phyloP scores from a whole-genome alignment of 169 alveolate genomes.

The Cryptosporidium sp. region DNA sequence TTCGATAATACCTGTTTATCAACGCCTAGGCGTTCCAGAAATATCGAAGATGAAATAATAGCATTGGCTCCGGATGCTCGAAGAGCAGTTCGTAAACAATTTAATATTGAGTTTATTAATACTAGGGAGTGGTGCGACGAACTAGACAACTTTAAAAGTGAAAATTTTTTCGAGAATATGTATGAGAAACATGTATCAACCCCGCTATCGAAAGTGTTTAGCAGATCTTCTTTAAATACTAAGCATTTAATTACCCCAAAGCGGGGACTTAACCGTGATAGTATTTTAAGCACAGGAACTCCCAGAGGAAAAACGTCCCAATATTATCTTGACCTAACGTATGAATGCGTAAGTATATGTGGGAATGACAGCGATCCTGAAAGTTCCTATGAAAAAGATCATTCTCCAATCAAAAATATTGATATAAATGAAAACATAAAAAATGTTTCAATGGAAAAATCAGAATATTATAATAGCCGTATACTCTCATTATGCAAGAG shows the following conservation, averaged over 20 bases:
- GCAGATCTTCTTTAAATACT: slow-evolving; percentile 1
- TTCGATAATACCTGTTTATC: slow-evolving; percentile 1
- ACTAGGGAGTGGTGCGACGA: not conserved
- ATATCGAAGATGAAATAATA: slow-evolving; percentile 17
- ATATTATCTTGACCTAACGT: slow-evolving; percentile 4
- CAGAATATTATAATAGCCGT: not conserved
- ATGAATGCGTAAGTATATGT: slow-evolving; percentile 3
- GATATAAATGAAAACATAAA: not conserved
- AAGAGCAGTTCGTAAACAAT: slow-evolving; percentile 16
- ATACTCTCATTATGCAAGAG: slow-evolving; percentile 18
- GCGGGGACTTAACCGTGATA: slow-evolving; percentile 11
- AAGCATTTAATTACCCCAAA: slow-evolving; percentile 42
- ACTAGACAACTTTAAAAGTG: slow-evolving; percentile 14
- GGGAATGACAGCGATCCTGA: slow-evolving; percentile 50
- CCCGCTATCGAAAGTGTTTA: not conserved
- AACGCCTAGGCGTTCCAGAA: slow-evolving; percentile 57
- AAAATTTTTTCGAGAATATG: not conserved
- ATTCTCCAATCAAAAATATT: not conserved
- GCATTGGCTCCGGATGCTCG: slow-evolving; percentile 70
- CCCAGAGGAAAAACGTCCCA: not conserved
- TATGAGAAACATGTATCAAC: not conserved
- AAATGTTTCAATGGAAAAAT: not conserved
- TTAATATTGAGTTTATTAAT: not conserved
- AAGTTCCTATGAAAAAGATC: not conserved
- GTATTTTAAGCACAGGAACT: slow-evolving; percentile 55